Percentiles rank a stretch among this genome's conserved stretches.
Evolutionary conservation across 371 early-diverging fungal species (phyloP).

Genomic region (Mortierella polycephala): DNA sequence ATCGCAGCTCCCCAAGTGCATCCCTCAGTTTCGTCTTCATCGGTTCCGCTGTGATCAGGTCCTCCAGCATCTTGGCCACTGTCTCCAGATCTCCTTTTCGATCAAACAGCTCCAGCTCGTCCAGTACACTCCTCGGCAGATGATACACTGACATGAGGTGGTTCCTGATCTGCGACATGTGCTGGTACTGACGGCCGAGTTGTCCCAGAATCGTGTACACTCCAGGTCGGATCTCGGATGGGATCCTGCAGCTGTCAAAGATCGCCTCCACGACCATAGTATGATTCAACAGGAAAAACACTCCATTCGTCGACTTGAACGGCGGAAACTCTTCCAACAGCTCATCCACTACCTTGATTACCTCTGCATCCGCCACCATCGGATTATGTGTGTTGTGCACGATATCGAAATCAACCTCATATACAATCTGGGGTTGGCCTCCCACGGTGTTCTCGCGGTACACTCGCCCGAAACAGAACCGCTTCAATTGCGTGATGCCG

Average conservation of each 20-base stretch:
- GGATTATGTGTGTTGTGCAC: conserved; percentile 73
- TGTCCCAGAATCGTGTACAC: conserved; percentile 68
- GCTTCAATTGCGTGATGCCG: conserved; percentile 80
- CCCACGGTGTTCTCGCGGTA: conserved; percentile 80
- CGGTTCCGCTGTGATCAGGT: conserved; percentile 63
- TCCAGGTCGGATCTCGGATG: conserved; percentile 64
- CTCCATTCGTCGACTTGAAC: conserved; percentile 67
- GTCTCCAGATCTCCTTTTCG: conserved; percentile 65
- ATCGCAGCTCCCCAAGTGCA: conserved; percentile 61
- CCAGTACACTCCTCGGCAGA: conserved; percentile 69
- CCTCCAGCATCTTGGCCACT: conserved; percentile 64
- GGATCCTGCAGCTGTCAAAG: conserved; percentile 71
- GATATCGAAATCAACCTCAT: conserved; percentile 94
- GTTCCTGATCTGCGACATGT: conserved; percentile 72
- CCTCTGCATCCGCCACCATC: conserved; percentile 91
- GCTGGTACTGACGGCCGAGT: conserved; percentile 63
- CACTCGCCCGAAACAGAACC: conserved; percentile 88
- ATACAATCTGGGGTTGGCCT: conserved; percentile 83
- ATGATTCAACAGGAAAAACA: conserved; percentile 66
- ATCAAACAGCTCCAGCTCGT: conserved; percentile 75
- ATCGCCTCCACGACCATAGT: conserved; percentile 71
- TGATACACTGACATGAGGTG: conserved; percentile 69
- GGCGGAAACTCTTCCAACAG: conserved; percentile 83
- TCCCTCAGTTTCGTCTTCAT: conserved; percentile 62
- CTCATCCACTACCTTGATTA: conserved; percentile 87